These are phyloP conservation scores for Trebouxia sp. DNA, from an alignment of 139 green algal genomes.

Conservation along the genomic window DNA sequence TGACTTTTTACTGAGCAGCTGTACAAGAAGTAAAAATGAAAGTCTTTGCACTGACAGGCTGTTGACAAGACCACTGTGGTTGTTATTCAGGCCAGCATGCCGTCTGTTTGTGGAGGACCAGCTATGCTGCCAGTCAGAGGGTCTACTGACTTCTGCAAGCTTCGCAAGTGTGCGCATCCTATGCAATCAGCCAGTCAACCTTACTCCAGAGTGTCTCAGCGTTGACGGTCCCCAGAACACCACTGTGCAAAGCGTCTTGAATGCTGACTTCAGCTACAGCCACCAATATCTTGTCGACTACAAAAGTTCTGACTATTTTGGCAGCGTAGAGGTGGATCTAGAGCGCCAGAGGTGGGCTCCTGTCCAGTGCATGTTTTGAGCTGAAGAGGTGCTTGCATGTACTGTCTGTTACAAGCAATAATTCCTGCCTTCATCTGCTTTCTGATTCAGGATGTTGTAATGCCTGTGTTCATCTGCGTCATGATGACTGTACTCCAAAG, in stretches of 20 bases:
- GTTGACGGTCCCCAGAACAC: neutral
- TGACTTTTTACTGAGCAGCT: too few relatives aligned
- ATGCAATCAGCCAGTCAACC: conserved; percentile 14
- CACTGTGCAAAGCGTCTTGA: neutral
- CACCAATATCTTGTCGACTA: conserved; percentile 7
- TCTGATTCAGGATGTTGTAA: too few relatives aligned
- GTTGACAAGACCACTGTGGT: too few relatives aligned
- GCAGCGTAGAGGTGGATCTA: neutral
- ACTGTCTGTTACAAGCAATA: too few relatives aligned
- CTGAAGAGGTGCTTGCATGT: too few relatives aligned
- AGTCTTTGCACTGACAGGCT: too few relatives aligned
- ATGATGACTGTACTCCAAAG: too few relatives aligned
- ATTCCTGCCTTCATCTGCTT: too few relatives aligned
- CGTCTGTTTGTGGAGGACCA: conserved; percentile 22
- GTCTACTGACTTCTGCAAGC: neutral
- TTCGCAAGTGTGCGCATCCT: conserved; percentile 1
- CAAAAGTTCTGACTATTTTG: neutral
- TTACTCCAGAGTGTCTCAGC: conserved; percentile 4
- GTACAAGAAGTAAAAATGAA: too few relatives aligned
- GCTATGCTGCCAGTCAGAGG: conserved; percentile 16
- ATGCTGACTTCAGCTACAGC: neutral
- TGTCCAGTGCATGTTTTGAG: neutral
- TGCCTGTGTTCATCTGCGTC: too few relatives aligned
- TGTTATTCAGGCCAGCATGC: neutral
- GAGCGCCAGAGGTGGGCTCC: neutral